These are phyloP conservation scores for Fragaria ananassa DNA, from an alignment of 306 rosid genomes.

Conservation along the genomic window DNA sequence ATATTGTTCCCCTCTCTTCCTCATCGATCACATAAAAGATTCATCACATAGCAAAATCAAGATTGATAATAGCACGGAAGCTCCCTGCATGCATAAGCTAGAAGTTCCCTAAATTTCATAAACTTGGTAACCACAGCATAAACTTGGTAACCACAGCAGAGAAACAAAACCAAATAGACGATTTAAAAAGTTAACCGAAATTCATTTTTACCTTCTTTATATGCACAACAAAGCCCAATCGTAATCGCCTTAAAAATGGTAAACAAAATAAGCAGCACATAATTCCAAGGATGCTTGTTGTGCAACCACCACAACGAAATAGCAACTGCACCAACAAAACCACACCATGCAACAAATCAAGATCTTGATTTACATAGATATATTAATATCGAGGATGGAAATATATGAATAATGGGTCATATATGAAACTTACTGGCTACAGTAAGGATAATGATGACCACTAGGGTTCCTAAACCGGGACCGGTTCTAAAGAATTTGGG, in stretches of 20 bases:
- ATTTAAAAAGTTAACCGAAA: neutral
- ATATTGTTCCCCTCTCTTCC: neutral
- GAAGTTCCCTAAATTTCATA: neutral
- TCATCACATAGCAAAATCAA: too few species aligned
- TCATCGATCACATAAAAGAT: neutral
- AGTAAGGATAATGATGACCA: constrained; percentile 11
- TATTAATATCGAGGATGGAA: neutral
- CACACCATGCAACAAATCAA: neutral
- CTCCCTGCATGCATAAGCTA: too few species aligned
- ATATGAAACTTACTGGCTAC: constrained; percentile 1
- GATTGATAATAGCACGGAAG: too few species aligned
- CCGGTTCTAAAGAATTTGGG: constrained; percentile 22
- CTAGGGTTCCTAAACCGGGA: constrained; percentile 12
- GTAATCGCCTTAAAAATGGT: constrained; percentile 13
- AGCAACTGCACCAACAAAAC: constrained; percentile 21
- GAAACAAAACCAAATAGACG: neutral
- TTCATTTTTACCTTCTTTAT: constrained; percentile 14
- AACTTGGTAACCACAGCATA: neutral
- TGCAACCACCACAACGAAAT: constrained; percentile 23
- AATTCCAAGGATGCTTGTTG: constrained; percentile 30
- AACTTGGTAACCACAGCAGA: neutral
- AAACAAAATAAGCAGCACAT: constrained; percentile 22
- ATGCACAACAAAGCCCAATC: constrained; percentile 29
- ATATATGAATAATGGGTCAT: neutral
- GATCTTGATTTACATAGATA: neutral